Evolutionary conservation across 108 stramenopile genomes (phyloP).

Genomic region (Fistulifera solaris): DNA sequence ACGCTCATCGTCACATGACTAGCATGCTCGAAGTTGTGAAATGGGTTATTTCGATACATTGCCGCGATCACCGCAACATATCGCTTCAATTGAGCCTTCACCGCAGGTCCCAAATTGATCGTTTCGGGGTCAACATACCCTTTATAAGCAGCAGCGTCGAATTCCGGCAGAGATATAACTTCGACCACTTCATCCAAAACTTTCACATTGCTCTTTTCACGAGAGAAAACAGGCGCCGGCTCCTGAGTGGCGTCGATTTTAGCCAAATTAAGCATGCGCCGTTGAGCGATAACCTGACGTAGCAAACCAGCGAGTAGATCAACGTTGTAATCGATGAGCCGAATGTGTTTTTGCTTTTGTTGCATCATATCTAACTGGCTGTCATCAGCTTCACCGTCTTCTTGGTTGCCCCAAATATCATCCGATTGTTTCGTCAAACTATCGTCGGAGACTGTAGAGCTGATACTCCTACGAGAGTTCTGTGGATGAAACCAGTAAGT

Average conservation of each 20-base stretch:
- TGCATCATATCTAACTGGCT: no score
- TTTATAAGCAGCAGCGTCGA: slow-evolving; percentile 1
- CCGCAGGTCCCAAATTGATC: slow-evolving; percentile 4
- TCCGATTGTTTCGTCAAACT: no score
- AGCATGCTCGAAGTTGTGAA: slow-evolving; percentile 40
- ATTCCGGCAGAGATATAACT: slow-evolving; percentile 18
- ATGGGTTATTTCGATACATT: slow-evolving; percentile 12
- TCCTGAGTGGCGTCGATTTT: neutral
- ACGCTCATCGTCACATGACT: slow-evolving; percentile 40
- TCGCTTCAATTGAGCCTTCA: slow-evolving; percentile 4
- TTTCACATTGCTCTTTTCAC: slow-evolving; percentile 1
- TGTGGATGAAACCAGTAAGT: slow-evolving; percentile 33
- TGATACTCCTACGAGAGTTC: no score
- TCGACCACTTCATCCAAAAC: slow-evolving; percentile 27
- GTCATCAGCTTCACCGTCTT: no score
- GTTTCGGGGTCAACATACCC: slow-evolving; percentile 1
- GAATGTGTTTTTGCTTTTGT: slow-evolving; percentile 1
- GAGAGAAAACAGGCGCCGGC: slow-evolving; percentile 1
- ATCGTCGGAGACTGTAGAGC: no score
- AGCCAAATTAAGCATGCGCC: neutral
- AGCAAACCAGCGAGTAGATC: slow-evolving; percentile 15
- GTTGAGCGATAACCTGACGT: slow-evolving; percentile 18
- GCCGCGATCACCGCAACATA: slow-evolving; percentile 9
- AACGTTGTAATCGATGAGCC: slow-evolving; percentile 31
- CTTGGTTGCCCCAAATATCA: no score